Evolutionary conservation across 192 early-diverging fungal genomes (phyloP), one percentile per base, ranked within the genome.

Genomic region (Cetraspora pellucida): DNA sequence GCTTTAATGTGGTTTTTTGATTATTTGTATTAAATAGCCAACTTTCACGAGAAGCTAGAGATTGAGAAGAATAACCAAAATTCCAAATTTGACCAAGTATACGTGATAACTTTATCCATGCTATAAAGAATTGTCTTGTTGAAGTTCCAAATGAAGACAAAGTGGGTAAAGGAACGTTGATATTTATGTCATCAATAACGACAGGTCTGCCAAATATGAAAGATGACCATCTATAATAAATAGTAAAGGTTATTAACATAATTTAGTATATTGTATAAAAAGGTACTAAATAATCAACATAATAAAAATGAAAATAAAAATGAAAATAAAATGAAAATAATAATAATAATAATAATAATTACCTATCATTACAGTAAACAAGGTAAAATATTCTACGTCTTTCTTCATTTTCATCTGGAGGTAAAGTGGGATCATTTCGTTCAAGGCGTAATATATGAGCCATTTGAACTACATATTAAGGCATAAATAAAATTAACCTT

Each of bases 1-100:
- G 74, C 14, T 63, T 46, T 27, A 76, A 28, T 6, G 27, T 64
- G 9, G 30, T 66, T n/a, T 76, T 76, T 47, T 46, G 47, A 55
- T 76, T 63, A 17, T 21, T 76, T 25, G 49, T 49, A 50, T 76
- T 61, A 54, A 30, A 30, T 0, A 17, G 1, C 74, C 74, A 76
- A 66, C 7, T 66, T 64, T 23, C 10, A n/a, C n/a, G 27, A 11
- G 47, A 27, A n/a, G 74, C 74, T 55, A 49, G 54, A 27, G 74
- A 49, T 66, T 66, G 61, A 47, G 63, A 65, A 6, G 74, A 76
- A 76, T 76, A 76, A 16, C 74, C 74, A 67, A 76, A 76, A 31
- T 64, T 66, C 74, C 74, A 76, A 21, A 76, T 76, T 64, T 64
- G 19, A 9, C 74, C 74, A n/a, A 76, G 23, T 31, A 76, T 76